Evolutionary conservation across 2,329 filamentous ascomycete genomes (phyloP).

Genomic region (Aspergillus spinulosporus): DNA sequence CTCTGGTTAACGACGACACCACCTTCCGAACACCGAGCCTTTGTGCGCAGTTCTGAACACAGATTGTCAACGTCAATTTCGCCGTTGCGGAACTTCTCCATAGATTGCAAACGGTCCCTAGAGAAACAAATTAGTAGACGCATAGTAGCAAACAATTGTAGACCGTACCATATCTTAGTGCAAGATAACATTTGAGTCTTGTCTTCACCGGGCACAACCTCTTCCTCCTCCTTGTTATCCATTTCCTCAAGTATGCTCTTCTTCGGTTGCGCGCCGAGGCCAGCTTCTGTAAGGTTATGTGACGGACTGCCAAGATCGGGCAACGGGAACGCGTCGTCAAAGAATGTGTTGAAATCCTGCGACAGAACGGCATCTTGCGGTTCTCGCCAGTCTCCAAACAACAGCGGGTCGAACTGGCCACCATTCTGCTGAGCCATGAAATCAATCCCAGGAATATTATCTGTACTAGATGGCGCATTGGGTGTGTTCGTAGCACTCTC

Average conservation of each 20-base stretch:
- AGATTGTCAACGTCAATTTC: slow-evolving; percentile 92
- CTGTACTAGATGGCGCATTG: slow-evolving; percentile 18
- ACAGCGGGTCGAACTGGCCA: slow-evolving; percentile 83
- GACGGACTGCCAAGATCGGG: slow-evolving; percentile 78
- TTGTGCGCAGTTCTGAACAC: slow-evolving; percentile 89
- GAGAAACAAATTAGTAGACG: slow-evolving; percentile 34
- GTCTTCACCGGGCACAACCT: slow-evolving; percentile 64
- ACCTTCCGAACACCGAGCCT: slow-evolving; percentile 87
- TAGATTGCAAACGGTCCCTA: slow-evolving; percentile 88
- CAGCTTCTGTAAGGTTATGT: slow-evolving; percentile 55
- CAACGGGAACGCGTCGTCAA: slow-evolving; percentile 74
- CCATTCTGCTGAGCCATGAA: slow-evolving; percentile 79
- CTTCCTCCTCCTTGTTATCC: slow-evolving; percentile 65
- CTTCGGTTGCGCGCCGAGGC: slow-evolving; percentile 48
- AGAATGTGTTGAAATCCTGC: slow-evolving; percentile 69
- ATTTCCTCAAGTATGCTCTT: slow-evolving; percentile 75
- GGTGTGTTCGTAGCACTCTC: slow-evolving; percentile 33
- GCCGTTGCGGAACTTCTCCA: slow-evolving; percentile 82
- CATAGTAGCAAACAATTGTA: background rate
- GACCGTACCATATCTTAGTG: slow-evolving; percentile 85
- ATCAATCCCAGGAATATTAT: slow-evolving; percentile 47
- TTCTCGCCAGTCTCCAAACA: slow-evolving; percentile 92
- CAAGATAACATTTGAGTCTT: slow-evolving; percentile 71
- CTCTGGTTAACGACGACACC: slow-evolving; percentile 86
- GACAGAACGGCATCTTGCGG: slow-evolving; percentile 78